phyloP scores from a whole-genome alignment of 345 rosid species.

The Hibiscus tridactylites region DNA sequence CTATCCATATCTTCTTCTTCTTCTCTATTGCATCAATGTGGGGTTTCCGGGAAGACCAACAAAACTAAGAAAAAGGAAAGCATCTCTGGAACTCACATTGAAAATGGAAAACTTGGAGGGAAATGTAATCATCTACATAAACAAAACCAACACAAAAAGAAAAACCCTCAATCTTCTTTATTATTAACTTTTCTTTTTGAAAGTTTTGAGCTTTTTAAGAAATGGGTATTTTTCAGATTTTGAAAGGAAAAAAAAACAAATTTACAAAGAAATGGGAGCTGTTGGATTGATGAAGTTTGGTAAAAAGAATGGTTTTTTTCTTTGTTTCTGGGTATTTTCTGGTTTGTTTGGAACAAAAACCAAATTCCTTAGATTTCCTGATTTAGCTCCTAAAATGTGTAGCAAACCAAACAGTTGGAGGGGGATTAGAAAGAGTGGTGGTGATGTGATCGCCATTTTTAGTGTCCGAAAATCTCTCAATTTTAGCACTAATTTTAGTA shows the following conservation, averaged over 20 bases:
- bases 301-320: constrained; percentile 3
- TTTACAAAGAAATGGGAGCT: not conserved
- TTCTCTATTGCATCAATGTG: not conserved
- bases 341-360: constrained; percentile 16
- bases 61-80: not conserved
- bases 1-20: not conserved
- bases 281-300: constrained; percentile 11
- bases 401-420: constrained; percentile 63
- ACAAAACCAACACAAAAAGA: constrained; percentile 4
- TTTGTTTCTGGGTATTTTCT: constrained; percentile 21
- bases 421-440: constrained; percentile 20
- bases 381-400: constrained; percentile 50
- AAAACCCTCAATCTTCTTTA: not conserved
- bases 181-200: not conserved
- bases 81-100: constrained; percentile 6
- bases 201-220: not conserved
- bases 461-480: constrained; percentile 5
- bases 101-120: constrained; percentile 2
- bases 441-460: constrained; percentile 25
- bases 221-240: constrained; percentile 8
- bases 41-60: constrained; percentile 17
- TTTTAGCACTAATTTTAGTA: constrained; percentile 6
- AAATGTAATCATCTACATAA: not conserved
- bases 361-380: constrained; percentile 36
- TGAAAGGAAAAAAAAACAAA: not conserved